Evolutionary conservation across 768 basidiomycete species (phyloP).

Genomic region (Termitomyces sp.): DNA sequence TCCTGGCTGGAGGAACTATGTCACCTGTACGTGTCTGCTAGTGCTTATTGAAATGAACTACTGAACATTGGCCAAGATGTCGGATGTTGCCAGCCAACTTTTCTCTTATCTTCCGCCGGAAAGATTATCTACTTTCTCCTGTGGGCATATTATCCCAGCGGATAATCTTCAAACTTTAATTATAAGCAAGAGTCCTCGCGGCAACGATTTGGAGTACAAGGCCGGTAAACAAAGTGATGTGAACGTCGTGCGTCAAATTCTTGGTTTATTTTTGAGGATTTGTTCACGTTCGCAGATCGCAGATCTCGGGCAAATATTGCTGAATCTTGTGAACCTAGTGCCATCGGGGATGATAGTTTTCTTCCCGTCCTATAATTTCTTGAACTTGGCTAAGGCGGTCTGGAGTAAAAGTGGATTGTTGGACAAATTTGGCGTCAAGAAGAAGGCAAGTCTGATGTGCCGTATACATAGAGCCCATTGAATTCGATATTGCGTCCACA

Average conservation of each 20-base stretch:
- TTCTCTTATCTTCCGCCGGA: constrained; percentile 63
- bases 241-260: constrained; percentile 45
- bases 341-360: constrained; percentile 93
- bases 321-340: constrained; percentile 76
- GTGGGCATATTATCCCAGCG: constrained; percentile 87
- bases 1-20: constrained; percentile 97
- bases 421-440: constrained; percentile 62
- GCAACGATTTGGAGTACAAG: constrained; percentile 77
- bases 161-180: constrained; percentile 76
- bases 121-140: constrained; percentile 78
- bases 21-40: constrained; percentile 64
- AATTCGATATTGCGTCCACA: constrained; percentile 26
- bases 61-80: constrained; percentile 50
- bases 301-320: constrained; percentile 80
- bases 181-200: constrained; percentile 71
- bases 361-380: constrained; percentile 86
- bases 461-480: neutral
- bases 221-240: constrained; percentile 68
- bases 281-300: constrained; percentile 44
- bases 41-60: neutral
- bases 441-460: constrained; percentile 50
- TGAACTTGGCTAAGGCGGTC: constrained; percentile 58
- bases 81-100: constrained; percentile 81
- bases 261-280: neutral
- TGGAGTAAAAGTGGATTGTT: constrained; percentile 69